phyloP scores from a whole-genome alignment of 768 basidiomycete genomes.

The Boletus patriciae region DNA sequence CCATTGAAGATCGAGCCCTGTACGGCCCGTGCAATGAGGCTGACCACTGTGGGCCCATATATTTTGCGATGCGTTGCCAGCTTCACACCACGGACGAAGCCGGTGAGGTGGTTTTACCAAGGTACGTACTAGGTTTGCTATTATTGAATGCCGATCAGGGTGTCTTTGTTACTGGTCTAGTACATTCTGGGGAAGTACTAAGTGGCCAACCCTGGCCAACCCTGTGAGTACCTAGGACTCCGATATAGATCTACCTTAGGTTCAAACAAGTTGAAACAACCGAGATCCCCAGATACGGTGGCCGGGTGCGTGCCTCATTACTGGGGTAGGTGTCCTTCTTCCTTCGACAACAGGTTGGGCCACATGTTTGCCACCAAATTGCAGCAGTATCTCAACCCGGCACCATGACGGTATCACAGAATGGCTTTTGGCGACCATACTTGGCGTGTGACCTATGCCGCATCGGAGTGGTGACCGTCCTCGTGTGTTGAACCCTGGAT shows the following conservation, averaged over 20 bases:
- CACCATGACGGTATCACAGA: background rate
- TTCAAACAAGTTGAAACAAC: background rate
- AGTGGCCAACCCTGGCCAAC: background rate
- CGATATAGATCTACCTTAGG: background rate
- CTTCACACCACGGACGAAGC: conserved; percentile 5
- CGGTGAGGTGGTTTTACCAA: conserved; percentile 5
- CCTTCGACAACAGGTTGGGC: background rate
- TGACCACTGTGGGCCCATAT: background rate
- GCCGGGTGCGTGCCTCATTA: background rate
- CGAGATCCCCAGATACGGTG: background rate
- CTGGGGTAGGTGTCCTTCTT: background rate
- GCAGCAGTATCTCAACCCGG: background rate
- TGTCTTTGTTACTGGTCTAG: conserved; percentile 4
- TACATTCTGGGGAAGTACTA: conserved; percentile 5
- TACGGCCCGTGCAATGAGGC: conserved; percentile 12
- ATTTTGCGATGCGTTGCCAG: background rate
- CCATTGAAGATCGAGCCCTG: background rate
- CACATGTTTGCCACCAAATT: background rate
- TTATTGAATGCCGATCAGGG: conserved; percentile 7
- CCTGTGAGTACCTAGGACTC: background rate
- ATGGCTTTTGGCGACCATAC: background rate
- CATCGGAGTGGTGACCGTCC: conserved; percentile 2
- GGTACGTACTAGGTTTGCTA: background rate
- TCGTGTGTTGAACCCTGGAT: conserved; percentile 25
- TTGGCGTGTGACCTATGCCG: background rate